A percentile compares a stretch with the other conserved stretches of the same genome.
phyloP scores from a whole-genome alignment of 331 rosid species.

The Arachis monticola region DNA sequence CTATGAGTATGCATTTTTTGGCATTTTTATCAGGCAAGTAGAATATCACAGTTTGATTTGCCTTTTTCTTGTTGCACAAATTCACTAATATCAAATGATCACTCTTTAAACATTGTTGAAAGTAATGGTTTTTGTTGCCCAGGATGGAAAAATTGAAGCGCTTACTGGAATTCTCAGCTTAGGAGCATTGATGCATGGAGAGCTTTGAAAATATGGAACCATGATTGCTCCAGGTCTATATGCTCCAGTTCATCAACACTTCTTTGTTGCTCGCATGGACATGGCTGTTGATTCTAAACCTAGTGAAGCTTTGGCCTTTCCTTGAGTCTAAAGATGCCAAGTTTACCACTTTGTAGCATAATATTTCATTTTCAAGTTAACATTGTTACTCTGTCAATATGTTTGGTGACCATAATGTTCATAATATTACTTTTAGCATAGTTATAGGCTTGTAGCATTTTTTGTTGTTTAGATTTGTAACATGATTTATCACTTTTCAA shows the following conservation, averaged over 20 bases:
- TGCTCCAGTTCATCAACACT: slow-evolving; percentile 97
- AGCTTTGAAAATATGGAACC: slow-evolving; percentile 88
- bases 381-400: too few species aligned
- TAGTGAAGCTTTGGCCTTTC: slow-evolving; percentile 65
- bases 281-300: slow-evolving; percentile 99
- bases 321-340: too few species aligned
- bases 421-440: too few species aligned
- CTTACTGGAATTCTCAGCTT: slow-evolving; percentile 94
- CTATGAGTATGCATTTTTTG: slow-evolving; percentile 95
- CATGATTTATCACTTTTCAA: too few species aligned
- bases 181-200: slow-evolving; percentile 94
- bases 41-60: slow-evolving; percentile 17
- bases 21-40: slow-evolving; percentile 98
- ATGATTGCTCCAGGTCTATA: slow-evolving; percentile 91
- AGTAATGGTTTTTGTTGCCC: slow-evolving; percentile 39
- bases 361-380: too few species aligned
- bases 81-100: slow-evolving; percentile 22
- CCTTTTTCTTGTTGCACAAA: slow-evolving; percentile 18
- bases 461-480: too few species aligned
- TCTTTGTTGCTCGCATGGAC: slow-evolving; percentile 97
- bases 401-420: too few species aligned
- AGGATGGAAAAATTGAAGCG: slow-evolving; percentile 99
- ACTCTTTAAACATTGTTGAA: slow-evolving; percentile 33
- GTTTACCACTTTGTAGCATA: too few species aligned
- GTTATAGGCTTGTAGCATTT: too few species aligned